Percentiles rank a stretch among this genome's conserved stretches.
These are phyloP conservation scores for Colletotrichum zoysiae DNA, from an alignment of 2,329 filamentous ascomycete genomes.

Conservation along the genomic window DNA sequence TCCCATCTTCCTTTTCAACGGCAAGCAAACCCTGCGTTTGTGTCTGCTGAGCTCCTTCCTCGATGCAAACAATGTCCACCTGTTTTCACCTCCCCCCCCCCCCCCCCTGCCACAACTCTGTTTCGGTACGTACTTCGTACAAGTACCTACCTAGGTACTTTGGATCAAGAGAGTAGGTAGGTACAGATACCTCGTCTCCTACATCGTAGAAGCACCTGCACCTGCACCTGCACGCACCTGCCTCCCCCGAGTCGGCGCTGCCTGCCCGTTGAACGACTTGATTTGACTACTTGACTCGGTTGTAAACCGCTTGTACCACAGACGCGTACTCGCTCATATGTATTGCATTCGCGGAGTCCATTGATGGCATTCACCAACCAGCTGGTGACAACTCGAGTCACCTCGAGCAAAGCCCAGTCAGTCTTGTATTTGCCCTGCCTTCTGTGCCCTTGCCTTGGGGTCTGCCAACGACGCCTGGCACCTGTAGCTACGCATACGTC, in stretches of 20 bases:
- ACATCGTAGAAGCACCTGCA: too few relatives aligned
- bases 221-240: neutral
- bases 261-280: neutral
- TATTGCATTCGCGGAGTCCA: conserved; percentile 1
- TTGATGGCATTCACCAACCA: conserved; percentile 1
- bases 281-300: neutral
- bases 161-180: too few relatives aligned
- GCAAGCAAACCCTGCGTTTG: conserved; percentile 21
- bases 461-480: conserved; percentile 13
- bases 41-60: conserved; percentile 1
- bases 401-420: neutral
- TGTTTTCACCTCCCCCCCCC: conserved; percentile 13
- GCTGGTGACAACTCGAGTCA: neutral
- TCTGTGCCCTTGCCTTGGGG: neutral
- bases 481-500: neutral
- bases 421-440: neutral
- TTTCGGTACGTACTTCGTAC: neutral
- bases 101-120: conserved; percentile 5
- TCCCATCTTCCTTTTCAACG: neutral
- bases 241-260: neutral
- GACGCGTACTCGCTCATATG: too few relatives aligned
- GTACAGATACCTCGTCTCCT: neutral
- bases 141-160: neutral
- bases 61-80: conserved; percentile 7
- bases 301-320: neutral